Evolutionary conservation across 2,329 filamentous ascomycete genomes (phyloP), one percentile per base, ranked within the genome.

Genomic region (Xylaria sp.): DNA sequence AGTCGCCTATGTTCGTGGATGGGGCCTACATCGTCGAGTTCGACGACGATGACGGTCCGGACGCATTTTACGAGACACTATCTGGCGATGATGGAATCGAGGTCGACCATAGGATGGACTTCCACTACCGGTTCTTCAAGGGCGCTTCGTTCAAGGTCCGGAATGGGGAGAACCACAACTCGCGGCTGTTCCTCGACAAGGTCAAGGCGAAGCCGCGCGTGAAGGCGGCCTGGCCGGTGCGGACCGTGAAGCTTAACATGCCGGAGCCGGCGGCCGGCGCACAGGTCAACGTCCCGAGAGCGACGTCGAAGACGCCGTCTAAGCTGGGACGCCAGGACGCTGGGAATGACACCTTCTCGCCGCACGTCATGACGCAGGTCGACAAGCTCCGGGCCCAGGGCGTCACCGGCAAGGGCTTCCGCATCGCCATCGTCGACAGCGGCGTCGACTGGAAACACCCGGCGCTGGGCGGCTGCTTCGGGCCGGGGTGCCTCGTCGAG

Each of bases 381-480:
- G 48, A 56, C n/a, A 44, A 45, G 16, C 48, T 59, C 7, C 56
- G 50, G 26, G 42, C 45, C 4, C 21, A 50, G 0, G 46, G 43
- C 16, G 48, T 56, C 17, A 50, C 26, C 11, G 52, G 56, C 2
- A 48, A 59, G 29, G 45, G 52, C 13, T 37, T 56, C 49, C 50
- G 50, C 18, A 44, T 56, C 17, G 56, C 34, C 43, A 45, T 59
- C 20, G 21, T 56, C 9, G 52, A 59, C 41, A 41, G 48, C 22
- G 52, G 56, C 22, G 42, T 50, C 21, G 52, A 53, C 19, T 58
- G 48, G 11, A 29, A 21, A 6, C 48, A 53, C 42, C 45, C 48
- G 9, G 56, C 26, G 13, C 39, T 56, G 9, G 56, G 52, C 18
- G 46, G 48, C 7, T 39, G 56, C 16, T 50, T 52, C 24, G 56